These are phyloP conservation scores for Setomelanomma holmii DNA, from an alignment of 2,329 filamentous ascomycete genomes.

Conservation along the genomic window DNA sequence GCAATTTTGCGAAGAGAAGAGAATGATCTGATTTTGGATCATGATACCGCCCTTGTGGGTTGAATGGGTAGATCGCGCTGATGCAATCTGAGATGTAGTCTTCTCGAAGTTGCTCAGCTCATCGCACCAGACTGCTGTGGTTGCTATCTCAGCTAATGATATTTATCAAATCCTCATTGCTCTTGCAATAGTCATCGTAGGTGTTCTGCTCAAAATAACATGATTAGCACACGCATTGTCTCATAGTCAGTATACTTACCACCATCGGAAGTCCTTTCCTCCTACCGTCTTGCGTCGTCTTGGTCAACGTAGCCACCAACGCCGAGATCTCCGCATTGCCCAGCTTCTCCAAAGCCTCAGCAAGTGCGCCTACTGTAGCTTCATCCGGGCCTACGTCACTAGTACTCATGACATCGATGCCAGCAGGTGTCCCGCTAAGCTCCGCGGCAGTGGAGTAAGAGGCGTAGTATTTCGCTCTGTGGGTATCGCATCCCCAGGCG, in stretches of 20 bases:
- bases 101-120: too few species aligned
- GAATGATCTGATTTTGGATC: too few species aligned
- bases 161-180: conserved; percentile 13
- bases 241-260: not conserved
- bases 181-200: conserved; percentile 25
- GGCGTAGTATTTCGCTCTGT: conserved; percentile 13
- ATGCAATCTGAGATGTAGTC: too few species aligned
- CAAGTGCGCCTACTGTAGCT: conserved; percentile 9
- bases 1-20: too few species aligned
- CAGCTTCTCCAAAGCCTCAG: conserved; percentile 7
- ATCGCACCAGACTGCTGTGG: too few species aligned
- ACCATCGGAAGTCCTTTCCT: conserved; percentile 1
- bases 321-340: conserved; percentile 10
- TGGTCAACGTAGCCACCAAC: conserved; percentile 5
- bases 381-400: conserved; percentile 13
- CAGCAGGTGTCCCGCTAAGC: conserved; percentile 15
- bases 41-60: too few species aligned
- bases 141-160: conserved; percentile 3
- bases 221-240: not conserved
- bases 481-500: conserved; percentile 26
- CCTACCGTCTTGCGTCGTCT: conserved; percentile 15
- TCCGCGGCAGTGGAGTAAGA: conserved; percentile 17
- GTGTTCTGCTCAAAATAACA: conserved; percentile 4
- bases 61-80: too few species aligned
- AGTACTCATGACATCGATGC: conserved; percentile 25